Evolutionary conservation across 2,329 filamentous ascomycete genomes (phyloP).

Genomic region (Dothistroma pini): DNA sequence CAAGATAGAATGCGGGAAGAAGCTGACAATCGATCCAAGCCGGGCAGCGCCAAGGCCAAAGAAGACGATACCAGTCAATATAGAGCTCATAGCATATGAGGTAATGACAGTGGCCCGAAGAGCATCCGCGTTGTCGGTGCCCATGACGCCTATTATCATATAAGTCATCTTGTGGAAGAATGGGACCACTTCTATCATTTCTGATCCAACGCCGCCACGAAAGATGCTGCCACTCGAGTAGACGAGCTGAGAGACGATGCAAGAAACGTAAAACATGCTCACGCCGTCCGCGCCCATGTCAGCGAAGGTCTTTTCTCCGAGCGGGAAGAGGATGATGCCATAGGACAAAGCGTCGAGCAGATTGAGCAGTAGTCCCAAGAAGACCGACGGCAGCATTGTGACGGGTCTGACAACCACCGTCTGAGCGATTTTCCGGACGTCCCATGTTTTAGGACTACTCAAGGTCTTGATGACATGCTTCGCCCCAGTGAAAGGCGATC

Average conservation of each 20-base stretch:
- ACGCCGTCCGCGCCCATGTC: slow-evolving; percentile 88
- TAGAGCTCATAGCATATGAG: slow-evolving; percentile 82
- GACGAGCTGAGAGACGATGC: slow-evolving; percentile 85
- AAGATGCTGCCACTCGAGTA: slow-evolving; percentile 90
- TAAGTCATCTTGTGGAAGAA: slow-evolving; percentile 99
- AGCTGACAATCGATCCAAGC: slow-evolving; percentile 89
- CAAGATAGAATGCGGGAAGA: slow-evolving; percentile 93
- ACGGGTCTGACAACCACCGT: slow-evolving; percentile 63
- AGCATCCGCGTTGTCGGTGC: slow-evolving; percentile 74
- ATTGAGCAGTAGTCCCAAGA: slow-evolving; percentile 85
- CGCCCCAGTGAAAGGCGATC: slow-evolving; percentile 24
- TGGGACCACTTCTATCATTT: slow-evolving; percentile 97
- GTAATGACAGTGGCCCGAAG: slow-evolving; percentile 93
- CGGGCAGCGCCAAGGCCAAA: slow-evolving; percentile 83
- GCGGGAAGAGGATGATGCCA: slow-evolving; percentile 83
- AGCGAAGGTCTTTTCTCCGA: slow-evolving; percentile 81
- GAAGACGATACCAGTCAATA: slow-evolving; percentile 88
- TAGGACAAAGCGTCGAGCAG: slow-evolving; percentile 94
- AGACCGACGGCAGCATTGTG: slow-evolving; percentile 75
- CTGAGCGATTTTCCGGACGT: slow-evolving; percentile 61
- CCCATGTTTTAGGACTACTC: slow-evolving; percentile 66
- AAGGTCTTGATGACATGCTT: slow-evolving; percentile 37
- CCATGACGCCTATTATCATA: slow-evolving; percentile 75
- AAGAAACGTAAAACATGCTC: slow-evolving; percentile 98
- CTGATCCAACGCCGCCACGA: slow-evolving; percentile 85